A percentile compares a stretch with the other conserved stretches of the same genome.
Evolutionary conservation across 2,329 filamentous ascomycete species (phyloP).

Genomic region (Neonectria magnoliae): DNA sequence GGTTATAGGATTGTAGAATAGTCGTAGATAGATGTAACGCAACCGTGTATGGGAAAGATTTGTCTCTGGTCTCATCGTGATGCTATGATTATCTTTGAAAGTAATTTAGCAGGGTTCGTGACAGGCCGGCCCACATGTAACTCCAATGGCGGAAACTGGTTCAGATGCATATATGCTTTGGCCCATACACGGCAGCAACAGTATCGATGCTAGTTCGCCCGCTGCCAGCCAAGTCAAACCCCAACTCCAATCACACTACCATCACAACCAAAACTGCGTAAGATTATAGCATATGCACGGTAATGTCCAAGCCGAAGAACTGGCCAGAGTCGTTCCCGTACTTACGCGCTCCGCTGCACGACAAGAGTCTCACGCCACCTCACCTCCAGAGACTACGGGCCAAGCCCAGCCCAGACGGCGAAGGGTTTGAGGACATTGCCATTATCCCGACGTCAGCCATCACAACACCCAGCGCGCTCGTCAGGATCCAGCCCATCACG

Average conservation of each 20-base stretch:
- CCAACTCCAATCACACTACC: no score
- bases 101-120: neutral
- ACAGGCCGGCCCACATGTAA: neutral
- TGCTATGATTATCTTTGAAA: neutral
- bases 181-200: neutral
- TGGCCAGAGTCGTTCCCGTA: constrained; percentile 67
- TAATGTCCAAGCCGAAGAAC: constrained; percentile 60
- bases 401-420: constrained; percentile 34
- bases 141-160: neutral
- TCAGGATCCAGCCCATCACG: constrained; percentile 64
- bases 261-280: neutral
- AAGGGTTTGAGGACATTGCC: constrained; percentile 21
- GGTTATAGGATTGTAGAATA: constrained; percentile 40
- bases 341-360: constrained; percentile 60
- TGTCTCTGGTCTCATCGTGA: neutral
- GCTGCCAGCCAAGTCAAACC: neutral
- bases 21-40: constrained; percentile 33
- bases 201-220: neutral
- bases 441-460: constrained; percentile 45
- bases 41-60: constrained; percentile 4
- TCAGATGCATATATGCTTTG: neutral
- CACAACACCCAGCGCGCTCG: constrained; percentile 57
- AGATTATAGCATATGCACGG: neutral
- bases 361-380: constrained; percentile 53
- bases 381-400: constrained; percentile 55